Evolutionary conservation across 2,329 filamentous ascomycete species (phyloP).

Genomic region (Penicillium sclerotiorum): DNA sequence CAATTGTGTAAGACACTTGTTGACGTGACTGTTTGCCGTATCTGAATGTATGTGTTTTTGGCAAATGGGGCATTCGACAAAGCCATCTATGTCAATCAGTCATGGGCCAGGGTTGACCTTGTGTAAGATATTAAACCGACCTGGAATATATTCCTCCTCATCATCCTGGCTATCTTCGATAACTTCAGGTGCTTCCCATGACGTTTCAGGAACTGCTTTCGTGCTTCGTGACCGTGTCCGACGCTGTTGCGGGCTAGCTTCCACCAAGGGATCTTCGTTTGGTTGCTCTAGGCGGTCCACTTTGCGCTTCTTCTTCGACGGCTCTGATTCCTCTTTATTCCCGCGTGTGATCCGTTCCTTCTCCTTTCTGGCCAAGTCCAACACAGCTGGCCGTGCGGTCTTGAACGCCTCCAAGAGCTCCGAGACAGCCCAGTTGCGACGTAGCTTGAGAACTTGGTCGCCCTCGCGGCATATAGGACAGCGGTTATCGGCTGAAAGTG

Average conservation of each 20-base stretch:
- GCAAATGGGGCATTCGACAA: slow-evolving; percentile 85
- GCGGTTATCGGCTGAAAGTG: slow-evolving; percentile 78
- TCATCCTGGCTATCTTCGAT: slow-evolving; percentile 48
- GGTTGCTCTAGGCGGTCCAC: slow-evolving; percentile 36
- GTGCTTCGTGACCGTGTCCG: slow-evolving; percentile 40
- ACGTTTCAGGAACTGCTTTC: slow-evolving; percentile 15
- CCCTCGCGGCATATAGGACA: slow-evolving; percentile 79
- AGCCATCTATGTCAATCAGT: slow-evolving; percentile 63
- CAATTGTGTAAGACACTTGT: slow-evolving; percentile 56
- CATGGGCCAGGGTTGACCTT: slow-evolving; percentile 14
- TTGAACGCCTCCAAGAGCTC: slow-evolving; percentile 82
- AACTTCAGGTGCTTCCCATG: slow-evolving; percentile 27
- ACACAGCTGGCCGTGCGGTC: slow-evolving; percentile 61
- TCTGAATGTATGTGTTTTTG: slow-evolving; percentile 75
- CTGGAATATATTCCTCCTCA: slow-evolving; percentile 41
- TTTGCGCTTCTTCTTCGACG: slow-evolving; percentile 39
- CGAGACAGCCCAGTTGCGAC: slow-evolving; percentile 81
- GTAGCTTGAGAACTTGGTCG: slow-evolving; percentile 82
- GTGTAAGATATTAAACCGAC: slow-evolving; percentile 24
- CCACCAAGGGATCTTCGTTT: slow-evolving; percentile 41
- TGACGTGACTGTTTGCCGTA: slow-evolving; percentile 78
- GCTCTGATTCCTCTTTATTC: slow-evolving; percentile 36
- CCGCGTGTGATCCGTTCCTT: slow-evolving; percentile 57
- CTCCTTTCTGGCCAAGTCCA: slow-evolving; percentile 65
- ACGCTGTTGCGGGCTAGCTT: slow-evolving; percentile 29